Conservation (phyloP, 1,284 basidiomycete species). For the Tylopilus sp. region DNA sequence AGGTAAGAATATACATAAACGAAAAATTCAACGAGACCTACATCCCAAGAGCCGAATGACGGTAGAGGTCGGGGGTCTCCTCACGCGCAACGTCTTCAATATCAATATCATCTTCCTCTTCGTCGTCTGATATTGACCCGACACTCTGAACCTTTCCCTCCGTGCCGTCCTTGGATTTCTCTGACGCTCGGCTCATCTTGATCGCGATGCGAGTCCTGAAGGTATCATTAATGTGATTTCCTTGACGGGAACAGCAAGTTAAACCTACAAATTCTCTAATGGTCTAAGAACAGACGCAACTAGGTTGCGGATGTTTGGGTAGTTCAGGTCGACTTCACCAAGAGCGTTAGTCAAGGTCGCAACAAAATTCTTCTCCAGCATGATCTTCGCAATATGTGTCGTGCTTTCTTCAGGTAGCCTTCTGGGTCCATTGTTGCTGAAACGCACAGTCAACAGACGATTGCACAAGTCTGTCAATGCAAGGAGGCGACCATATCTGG, state of each 20-base stretch:
- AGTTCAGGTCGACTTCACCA: constrained; percentile 93
- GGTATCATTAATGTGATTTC: constrained; percentile 6
- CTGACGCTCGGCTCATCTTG: constrained; percentile 87
- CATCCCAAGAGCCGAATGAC: constrained; percentile 97
- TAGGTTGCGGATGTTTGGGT: constrained; percentile 85
- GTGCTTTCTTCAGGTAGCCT: constrained; percentile 77
- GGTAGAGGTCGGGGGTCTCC: constrained; percentile 91
- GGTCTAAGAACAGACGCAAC: constrained; percentile 86
- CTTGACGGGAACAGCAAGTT: neutral
- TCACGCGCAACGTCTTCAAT: constrained; percentile 50
- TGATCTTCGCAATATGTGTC: constrained; percentile 93
- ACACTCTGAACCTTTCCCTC: constrained; percentile 53
- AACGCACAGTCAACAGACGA: constrained; percentile 80
- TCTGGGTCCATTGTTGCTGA: constrained; percentile 52
- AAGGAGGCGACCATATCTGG: constrained; percentile 85
- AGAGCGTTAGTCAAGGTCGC: constrained; percentile 84
- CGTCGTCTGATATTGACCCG: constrained; percentile 59
- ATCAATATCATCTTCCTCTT: constrained; percentile 58
- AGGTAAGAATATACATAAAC: neutral
- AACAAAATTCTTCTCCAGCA: constrained; percentile 98
- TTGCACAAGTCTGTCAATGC: constrained; percentile 87
- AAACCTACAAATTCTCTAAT: constrained; percentile 80
- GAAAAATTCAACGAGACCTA: constrained; percentile 36
- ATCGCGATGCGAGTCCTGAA: constrained; percentile 90
- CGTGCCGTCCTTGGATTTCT: constrained; percentile 61